Evolutionary conservation across 768 basidiomycete genomes (phyloP), one percentile per base, ranked within the genome.

Genomic region (Suillus spraguei): DNA sequence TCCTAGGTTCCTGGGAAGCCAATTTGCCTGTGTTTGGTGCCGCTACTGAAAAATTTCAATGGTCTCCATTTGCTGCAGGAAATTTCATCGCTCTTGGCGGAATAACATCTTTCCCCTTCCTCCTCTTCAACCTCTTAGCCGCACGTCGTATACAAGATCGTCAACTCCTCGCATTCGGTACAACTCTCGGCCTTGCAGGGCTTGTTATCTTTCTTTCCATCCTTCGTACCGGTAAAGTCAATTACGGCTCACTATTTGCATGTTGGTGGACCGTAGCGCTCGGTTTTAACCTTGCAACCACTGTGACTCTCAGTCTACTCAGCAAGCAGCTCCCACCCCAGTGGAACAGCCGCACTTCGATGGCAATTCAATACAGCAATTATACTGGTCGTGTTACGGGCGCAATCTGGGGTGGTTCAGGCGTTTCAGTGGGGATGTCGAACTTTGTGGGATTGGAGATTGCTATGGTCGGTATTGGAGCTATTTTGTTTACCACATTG

Each of bases 41-140:
- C 53, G 69, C 67, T 22, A 71, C 68, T 6, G 71, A 74, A 17
- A 68, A 72, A 24, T 82, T 89, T 69, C 70, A 79, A 67, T 88
- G 84, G 79, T 81, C 83, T 11, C 88, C 87, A 2, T 89, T 83
- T 68, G 79, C 81, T n/a, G 86, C 88, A 4, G 89, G 87, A 9
- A 89, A 89, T 74, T 86, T 89, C 76, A 87, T 90, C 72, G 88
- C 86, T 33, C 80, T 90, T 16, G 88, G 88, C 20, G 89, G 87
- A 11, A 75, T 84, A 33, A 77, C 81, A 28, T 79, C 84, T 39
- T 83, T 90, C 71, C 89, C 89, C 5, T 89, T 91, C 79, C 85
- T 90, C 59, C 77, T 89, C 64, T 68, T 80, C 36, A 89, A 88
- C 73, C 77, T 90, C 63, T 72, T 83, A 70, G 75, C 86, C 64